Evolutionary conservation across 1,284 basidiomycete genomes (phyloP).

Genomic region (Cystobasidiaceae sp.): DNA sequence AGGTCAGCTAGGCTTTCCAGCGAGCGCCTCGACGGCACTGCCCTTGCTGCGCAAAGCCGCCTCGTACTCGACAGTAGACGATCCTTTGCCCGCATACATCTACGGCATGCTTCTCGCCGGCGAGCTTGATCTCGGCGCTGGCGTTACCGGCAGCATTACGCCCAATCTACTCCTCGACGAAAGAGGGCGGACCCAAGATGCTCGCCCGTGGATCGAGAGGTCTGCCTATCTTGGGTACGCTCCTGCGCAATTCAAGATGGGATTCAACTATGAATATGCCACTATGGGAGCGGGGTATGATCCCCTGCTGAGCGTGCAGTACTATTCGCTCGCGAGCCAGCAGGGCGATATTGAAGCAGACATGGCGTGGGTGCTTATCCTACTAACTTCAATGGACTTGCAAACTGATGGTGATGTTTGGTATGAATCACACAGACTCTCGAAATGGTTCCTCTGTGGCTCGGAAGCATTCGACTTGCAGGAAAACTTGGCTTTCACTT

Average conservation of each 20-base stretch:
- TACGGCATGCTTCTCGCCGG: slow-evolving; percentile 72
- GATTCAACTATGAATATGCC: slow-evolving; percentile 87
- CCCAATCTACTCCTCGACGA: slow-evolving; percentile 46
- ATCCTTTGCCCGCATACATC: slow-evolving; percentile 77
- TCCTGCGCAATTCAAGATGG: slow-evolving; percentile 88
- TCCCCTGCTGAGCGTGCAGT: slow-evolving; percentile 82
- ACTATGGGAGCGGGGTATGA: slow-evolving; percentile 80
- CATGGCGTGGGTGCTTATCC: slow-evolving; percentile 66
- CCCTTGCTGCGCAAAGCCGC: slow-evolving; percentile 59
- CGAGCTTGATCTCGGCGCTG: slow-evolving; percentile 61
- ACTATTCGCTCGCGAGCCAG: slow-evolving; percentile 77
- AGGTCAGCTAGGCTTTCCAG: slow-evolving; percentile 68
- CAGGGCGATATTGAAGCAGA: slow-evolving; percentile 85
- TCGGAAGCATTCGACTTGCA: slow-evolving; percentile 53
- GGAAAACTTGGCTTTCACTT: slow-evolving; percentile 71
- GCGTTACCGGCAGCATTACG: slow-evolving; percentile 55
- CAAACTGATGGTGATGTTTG: too few species aligned
- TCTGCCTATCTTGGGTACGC: slow-evolving; percentile 81
- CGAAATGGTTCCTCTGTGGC: slow-evolving; percentile 56
- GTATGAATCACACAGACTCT: background rate
- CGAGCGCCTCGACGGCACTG: slow-evolving; percentile 58
- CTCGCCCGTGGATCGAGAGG: slow-evolving; percentile 58
- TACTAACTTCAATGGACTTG: background rate
- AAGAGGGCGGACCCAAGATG: slow-evolving; percentile 54
- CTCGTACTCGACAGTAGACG: slow-evolving; percentile 47